Evolutionary conservation across 441 rosid genomes (phyloP).

Genomic region (Pelargonium cotyledonis): DNA sequence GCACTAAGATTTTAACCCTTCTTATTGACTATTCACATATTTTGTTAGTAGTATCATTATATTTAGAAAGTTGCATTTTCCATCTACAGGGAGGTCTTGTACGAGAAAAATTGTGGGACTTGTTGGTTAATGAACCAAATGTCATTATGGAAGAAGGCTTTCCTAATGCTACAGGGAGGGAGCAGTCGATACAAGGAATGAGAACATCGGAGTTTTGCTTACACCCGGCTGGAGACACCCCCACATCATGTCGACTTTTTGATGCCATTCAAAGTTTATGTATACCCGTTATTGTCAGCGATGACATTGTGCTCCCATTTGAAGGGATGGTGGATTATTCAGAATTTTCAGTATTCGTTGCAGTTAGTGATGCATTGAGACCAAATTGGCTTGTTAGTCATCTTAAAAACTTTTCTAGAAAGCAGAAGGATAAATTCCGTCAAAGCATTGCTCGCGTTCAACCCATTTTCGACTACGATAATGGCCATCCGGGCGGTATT

Average conservation of each 20-base stretch:
- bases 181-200: slow-evolving; percentile 81
- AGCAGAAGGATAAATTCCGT: slow-evolving; percentile 45
- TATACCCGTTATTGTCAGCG: slow-evolving; percentile 80
- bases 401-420: slow-evolving; percentile 48
- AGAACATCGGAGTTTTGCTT: slow-evolving; percentile 81
- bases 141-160: slow-evolving; percentile 92
- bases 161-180: slow-evolving; percentile 84
- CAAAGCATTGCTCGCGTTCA: slow-evolving; percentile 49
- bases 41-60: too few relatives aligned
- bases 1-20: too few relatives aligned
- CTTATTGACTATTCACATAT: too few relatives aligned
- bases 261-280: slow-evolving; percentile 94
- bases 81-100: slow-evolving; percentile 62
- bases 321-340: slow-evolving; percentile 77
- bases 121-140: slow-evolving; percentile 49
- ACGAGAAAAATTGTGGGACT: slow-evolving; percentile 79
- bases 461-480: slow-evolving; percentile 53
- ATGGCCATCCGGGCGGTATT: slow-evolving; percentile 48
- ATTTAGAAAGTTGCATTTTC: slow-evolving; percentile 1
- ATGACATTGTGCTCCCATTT: slow-evolving; percentile 75
- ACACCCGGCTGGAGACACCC: slow-evolving; percentile 96
- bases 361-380: slow-evolving; percentile 60
- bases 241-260: slow-evolving; percentile 87
- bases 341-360: slow-evolving; percentile 63
- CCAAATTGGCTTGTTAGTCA: slow-evolving; percentile 59